Evolutionary conservation across 306 rosid genomes (phyloP).

Genomic region (Sophora flavescens): DNA sequence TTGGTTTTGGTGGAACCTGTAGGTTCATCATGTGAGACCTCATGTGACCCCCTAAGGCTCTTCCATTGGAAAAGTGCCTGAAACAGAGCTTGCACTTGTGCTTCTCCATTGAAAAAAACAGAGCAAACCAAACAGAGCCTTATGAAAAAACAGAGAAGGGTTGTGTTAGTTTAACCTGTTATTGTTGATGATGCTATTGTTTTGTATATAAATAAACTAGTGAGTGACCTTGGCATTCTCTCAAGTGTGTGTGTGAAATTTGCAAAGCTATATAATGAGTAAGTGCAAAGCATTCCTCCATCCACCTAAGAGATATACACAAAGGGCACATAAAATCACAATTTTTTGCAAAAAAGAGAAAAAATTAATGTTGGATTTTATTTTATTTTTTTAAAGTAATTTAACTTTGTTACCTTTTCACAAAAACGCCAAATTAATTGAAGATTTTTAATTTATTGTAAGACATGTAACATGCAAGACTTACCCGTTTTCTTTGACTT

Average conservation of each 20-base stretch:
- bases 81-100: constrained; percentile 83
- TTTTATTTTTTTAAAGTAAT: constrained; percentile 30
- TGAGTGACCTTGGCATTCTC: constrained; percentile 24
- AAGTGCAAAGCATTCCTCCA: constrained; percentile 76
- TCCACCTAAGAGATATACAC: constrained; percentile 65
- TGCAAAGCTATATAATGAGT: constrained; percentile 48
- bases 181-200: background rate
- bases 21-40: constrained; percentile 96
- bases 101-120: constrained; percentile 68
- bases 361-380: background rate
- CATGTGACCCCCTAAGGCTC: constrained; percentile 98
- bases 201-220: background rate
- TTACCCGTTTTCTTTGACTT: constrained; percentile 63
- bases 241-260: background rate
- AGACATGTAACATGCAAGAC: constrained; percentile 65
- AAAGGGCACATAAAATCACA: constrained; percentile 23
- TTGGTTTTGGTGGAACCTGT: constrained; percentile 59
- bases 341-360: background rate
- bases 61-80: constrained; percentile 84
- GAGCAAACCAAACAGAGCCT: constrained; percentile 32
- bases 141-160: constrained; percentile 21
- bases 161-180: constrained; percentile 16
- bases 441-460: constrained; percentile 43
- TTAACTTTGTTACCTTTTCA: constrained; percentile 31
- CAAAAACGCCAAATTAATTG: constrained; percentile 51